Percentiles rank a stretch among this genome's conserved stretches.
Evolutionary conservation across 495 filamentous ascomycete species (phyloP).

Genomic region (Hypoxylon lienhwacheense): DNA sequence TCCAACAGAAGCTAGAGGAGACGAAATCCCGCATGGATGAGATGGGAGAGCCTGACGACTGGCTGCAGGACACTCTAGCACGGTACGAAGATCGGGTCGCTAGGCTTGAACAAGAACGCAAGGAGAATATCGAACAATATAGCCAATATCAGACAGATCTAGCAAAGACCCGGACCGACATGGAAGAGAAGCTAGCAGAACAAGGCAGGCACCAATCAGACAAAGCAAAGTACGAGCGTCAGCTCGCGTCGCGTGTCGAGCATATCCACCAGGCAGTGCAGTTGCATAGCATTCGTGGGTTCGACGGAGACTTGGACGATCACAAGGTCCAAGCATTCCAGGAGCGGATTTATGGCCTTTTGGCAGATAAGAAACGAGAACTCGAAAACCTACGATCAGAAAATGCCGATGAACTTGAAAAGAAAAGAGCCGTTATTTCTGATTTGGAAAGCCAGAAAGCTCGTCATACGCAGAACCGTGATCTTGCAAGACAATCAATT

Average conservation of each 20-base stretch:
- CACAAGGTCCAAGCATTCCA: slow-evolving; percentile 73
- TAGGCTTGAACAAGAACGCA: slow-evolving; percentile 63
- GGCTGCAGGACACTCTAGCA: slow-evolving; percentile 72
- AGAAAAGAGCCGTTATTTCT: slow-evolving; percentile 65
- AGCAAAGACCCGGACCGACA: slow-evolving; percentile 55
- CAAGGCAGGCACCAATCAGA: slow-evolving; percentile 82
- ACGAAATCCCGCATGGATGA: slow-evolving; percentile 71
- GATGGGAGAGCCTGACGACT: slow-evolving; percentile 75
- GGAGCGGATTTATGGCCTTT: slow-evolving; percentile 69
- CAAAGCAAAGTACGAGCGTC: slow-evolving; percentile 80
- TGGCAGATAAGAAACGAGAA: slow-evolving; percentile 73
- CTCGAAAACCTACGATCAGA: slow-evolving; percentile 74
- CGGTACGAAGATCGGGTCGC: slow-evolving; percentile 76
- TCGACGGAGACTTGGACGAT: slow-evolving; percentile 77
- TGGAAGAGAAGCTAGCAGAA: slow-evolving; percentile 77
- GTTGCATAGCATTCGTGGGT: slow-evolving; percentile 80
- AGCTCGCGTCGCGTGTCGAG: slow-evolving; percentile 65
- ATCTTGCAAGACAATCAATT: slow-evolving; percentile 68
- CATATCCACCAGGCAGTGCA: slow-evolving; percentile 79
- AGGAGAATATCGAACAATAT: slow-evolving; percentile 62
- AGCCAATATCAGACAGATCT: slow-evolving; percentile 65
- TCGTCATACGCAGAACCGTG: slow-evolving; percentile 68
- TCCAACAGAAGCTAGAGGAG: slow-evolving; percentile 63
- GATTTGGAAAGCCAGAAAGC: slow-evolving; percentile 69
- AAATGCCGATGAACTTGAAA: slow-evolving; percentile 68